phyloP scores from a whole-genome alignment of 2,329 filamentous ascomycete species.

The Fusarium albidum region DNA sequence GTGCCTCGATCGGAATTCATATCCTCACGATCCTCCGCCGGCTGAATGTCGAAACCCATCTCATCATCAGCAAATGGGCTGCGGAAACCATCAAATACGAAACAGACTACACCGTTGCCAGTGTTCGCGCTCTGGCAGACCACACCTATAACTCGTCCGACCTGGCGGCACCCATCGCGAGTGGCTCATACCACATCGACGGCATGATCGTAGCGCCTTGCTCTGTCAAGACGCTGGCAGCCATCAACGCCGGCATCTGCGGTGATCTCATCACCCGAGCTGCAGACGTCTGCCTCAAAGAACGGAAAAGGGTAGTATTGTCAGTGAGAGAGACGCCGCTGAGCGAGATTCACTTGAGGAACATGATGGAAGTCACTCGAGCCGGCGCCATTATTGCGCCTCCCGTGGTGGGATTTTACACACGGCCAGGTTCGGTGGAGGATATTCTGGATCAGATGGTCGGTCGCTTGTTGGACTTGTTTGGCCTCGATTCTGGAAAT shows the following conservation, averaged over 20 bases:
- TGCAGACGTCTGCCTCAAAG: conserved; percentile 58
- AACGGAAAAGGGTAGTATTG: conserved; percentile 50
- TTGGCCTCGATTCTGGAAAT: conserved; percentile 50
- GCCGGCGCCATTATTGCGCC: conserved; percentile 55
- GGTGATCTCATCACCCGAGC: conserved; percentile 56
- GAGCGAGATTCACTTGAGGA: conserved; percentile 55
- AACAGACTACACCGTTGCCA: conserved; percentile 23
- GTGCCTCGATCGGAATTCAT: conserved; percentile 25
- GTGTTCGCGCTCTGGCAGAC: conserved; percentile 23
- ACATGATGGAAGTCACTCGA: conserved; percentile 52
- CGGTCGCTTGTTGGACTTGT: conserved; percentile 55
- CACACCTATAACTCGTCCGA: conserved; percentile 27
- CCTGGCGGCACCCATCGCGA: conserved; percentile 28
- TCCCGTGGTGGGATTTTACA: conserved; percentile 56
- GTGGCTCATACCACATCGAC: conserved; percentile 37
- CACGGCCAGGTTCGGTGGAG: conserved; percentile 47
- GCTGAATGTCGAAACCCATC: conserved; percentile 30
- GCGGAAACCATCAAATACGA: conserved; percentile 31
- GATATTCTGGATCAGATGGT: conserved; percentile 56
- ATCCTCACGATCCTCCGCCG: conserved; percentile 21
- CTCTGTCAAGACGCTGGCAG: conserved; percentile 58
- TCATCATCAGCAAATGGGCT: conserved; percentile 34
- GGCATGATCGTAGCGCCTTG: conserved; percentile 60
- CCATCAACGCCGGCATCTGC: conserved; percentile 51
- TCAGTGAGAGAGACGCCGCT: conserved; percentile 55